Conservation (phyloP, 176 grass and related monocot species). For the Musa troglodytarum region DNA sequence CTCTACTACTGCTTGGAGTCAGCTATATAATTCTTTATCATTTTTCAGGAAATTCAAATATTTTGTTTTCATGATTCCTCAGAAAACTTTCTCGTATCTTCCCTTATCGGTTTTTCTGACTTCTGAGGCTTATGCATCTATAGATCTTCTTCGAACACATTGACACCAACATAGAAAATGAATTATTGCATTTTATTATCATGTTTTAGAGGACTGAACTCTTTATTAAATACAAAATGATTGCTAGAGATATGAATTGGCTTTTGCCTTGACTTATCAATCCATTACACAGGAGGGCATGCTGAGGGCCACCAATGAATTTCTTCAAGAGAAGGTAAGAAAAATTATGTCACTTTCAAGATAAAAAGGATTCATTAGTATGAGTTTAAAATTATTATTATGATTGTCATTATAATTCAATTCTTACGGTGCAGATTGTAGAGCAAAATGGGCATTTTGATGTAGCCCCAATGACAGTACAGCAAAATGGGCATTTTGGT, state of each 20-base stretch:
- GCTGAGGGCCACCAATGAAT: constrained; percentile 33
- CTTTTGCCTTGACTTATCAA: neutral
- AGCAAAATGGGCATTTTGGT: constrained; percentile 27
- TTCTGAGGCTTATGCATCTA: no score
- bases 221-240: neutral
- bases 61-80: no score
- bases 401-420: neutral
- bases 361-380: neutral
- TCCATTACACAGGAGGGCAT: constrained; percentile 31
- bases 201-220: neutral
- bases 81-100: no score
- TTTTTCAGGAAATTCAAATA: no score
- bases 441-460: constrained; percentile 32
- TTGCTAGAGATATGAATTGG: neutral
- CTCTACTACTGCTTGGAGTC: neutral
- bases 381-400: constrained; percentile 1
- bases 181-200: neutral
- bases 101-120: no score
- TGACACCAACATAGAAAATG: no score
- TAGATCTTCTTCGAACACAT: no score
- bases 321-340: constrained; percentile 39
- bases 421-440: constrained; percentile 16
- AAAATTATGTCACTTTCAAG: neutral
- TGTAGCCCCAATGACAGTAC: constrained; percentile 15
- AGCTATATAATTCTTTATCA: no score